phyloP scores from a whole-genome alignment of 306 rosid genomes.

The Cucumis hystrix region DNA sequence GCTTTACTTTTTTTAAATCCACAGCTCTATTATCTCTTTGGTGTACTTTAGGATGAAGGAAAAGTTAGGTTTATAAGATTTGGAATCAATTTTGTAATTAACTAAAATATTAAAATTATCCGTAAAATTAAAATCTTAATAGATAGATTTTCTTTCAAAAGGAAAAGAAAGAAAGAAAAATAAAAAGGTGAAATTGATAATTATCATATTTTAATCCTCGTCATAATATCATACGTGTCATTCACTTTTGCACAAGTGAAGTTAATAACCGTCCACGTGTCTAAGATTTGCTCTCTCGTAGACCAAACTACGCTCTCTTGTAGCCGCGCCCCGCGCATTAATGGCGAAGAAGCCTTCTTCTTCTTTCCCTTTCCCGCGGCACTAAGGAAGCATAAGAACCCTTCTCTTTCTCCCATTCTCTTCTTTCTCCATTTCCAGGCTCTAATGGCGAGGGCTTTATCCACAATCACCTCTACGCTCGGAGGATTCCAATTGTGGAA shows the following conservation, averaged over 20 bases:
- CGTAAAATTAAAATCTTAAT: no score
- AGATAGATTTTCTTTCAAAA: no score
- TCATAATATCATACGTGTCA: background rate
- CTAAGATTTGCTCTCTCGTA: background rate
- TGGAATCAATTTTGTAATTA: no score
- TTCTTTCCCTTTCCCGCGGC: background rate
- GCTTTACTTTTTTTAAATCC: no score
- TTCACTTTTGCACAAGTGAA: background rate
- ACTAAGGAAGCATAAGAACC: background rate
- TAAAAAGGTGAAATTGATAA: no score
- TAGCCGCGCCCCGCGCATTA: background rate
- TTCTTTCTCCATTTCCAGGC: background rate
- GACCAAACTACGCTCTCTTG: background rate
- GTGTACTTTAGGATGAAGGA: no score
- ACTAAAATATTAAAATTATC: no score
- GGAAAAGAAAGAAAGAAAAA: no score
- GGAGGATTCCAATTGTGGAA: conserved; percentile 24
- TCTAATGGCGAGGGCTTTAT: background rate
- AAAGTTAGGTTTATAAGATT: no score
- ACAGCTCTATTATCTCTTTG: no score
- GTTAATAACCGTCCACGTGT: background rate
- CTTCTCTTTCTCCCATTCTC: background rate
- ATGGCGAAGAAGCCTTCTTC: background rate
- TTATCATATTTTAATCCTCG: background rate
- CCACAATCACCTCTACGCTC: conserved; percentile 15